These are phyloP conservation scores for Lasiodiplodia gonubiensis DNA, from an alignment of 2,329 filamentous ascomycete genomes.

Conservation along the genomic window DNA sequence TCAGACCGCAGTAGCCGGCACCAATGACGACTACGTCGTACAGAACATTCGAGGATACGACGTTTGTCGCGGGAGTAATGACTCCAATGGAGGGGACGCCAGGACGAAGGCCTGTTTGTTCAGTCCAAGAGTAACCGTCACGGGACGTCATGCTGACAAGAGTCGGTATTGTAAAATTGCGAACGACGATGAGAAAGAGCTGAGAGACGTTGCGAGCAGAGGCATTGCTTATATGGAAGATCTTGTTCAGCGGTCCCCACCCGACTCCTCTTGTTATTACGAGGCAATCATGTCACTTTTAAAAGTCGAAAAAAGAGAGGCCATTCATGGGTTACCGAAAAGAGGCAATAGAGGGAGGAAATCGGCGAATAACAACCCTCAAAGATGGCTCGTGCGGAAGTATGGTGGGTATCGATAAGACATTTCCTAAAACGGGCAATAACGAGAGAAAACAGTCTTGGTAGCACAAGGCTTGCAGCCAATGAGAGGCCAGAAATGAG, in stretches of 20 bases:
- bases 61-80: slow-evolving; percentile 33
- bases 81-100: slow-evolving; percentile 35
- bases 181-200: not conserved
- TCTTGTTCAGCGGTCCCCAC: no score
- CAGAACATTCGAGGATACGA: slow-evolving; percentile 26
- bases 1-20: slow-evolving; percentile 37
- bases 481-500: not conserved
- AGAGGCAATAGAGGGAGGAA: not conserved
- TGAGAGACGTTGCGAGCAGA: not conserved
- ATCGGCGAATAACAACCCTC: no score
- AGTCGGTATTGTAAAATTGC: not conserved
- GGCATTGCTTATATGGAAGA: not conserved
- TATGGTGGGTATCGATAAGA: slow-evolving; percentile 1
- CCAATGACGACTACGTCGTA: slow-evolving; percentile 38
- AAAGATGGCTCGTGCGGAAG: slow-evolving; percentile 1
- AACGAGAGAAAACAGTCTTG: slow-evolving; percentile 30
- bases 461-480: not conserved
- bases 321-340: not conserved
- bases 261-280: not conserved
- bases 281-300: not conserved
- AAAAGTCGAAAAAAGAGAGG: not conserved
- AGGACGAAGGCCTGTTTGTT: slow-evolving; percentile 31
- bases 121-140: slow-evolving; percentile 37
- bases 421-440: slow-evolving; percentile 29
- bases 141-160: slow-evolving; percentile 32